Base-by-base conservation (phyloP, 2,329 filamentous ascomycete species). In the Zasmidium citrigriseum region DNA sequence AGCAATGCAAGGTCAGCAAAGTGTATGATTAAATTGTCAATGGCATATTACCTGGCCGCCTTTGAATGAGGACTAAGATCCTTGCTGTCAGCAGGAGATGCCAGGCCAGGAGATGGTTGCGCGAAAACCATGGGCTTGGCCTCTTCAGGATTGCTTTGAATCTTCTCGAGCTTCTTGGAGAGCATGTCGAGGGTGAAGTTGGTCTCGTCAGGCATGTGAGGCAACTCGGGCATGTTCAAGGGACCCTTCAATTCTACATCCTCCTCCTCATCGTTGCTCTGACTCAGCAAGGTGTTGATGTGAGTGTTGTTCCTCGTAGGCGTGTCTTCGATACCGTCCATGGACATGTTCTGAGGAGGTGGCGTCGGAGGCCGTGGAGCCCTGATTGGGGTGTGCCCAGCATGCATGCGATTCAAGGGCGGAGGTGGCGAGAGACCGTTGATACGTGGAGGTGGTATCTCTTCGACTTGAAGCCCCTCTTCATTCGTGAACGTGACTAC, bases 171-270 rank as follows among this genome's bases (percentile, higher is more conserved):
- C 20, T 67, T 65, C 27, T 64, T 68, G 14, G 62, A 64, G 22
- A 75, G 61, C 38, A 67, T 67, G 24, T 75, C 72, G 34, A 74
- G 58, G 2, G 72, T 74, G 60, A 75, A 74, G 59, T 73, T 73
- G 16, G 64, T 65, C 20, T 67, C 67, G n/a, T 67, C 64, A 1
- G 72, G 71, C 21, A 64, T 55, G 51, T 69, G 64, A 1, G 72
- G 72, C 27, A 75, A 62, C 47, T 72, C 71, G 1, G 72, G 72
- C 66, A 75, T 68, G 52, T 70, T 69, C 47, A 75, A 48, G 24
- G 72, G 72, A 4, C 72, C 72, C 23, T 61, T 72, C n/a, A 75
- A 52, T 1, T 60, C 61, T 3, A 59, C 53, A 45, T 74, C 72
- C 25, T 73, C 70, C 7, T 73, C 71, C 12, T 67, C 64, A 44